These are phyloP conservation scores for Boletus subcaerulescens DNA, from an alignment of 768 basidiomycete species.

Conservation along the genomic window DNA sequence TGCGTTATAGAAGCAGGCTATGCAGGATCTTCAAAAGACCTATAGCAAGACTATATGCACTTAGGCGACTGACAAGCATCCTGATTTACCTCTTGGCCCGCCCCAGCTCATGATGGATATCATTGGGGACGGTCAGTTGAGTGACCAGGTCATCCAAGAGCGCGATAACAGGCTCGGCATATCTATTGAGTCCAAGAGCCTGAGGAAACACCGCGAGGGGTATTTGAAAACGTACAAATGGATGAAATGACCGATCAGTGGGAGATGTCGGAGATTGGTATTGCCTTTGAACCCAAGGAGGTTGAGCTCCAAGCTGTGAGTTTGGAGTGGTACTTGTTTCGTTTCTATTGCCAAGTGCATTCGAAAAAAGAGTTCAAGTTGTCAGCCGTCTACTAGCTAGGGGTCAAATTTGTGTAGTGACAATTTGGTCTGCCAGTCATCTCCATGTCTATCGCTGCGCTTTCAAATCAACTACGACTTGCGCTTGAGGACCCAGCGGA, in stretches of 20 bases:
- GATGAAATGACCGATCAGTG: constrained; percentile 37
- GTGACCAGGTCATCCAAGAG: constrained; percentile 25
- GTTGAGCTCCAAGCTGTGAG: constrained; percentile 14
- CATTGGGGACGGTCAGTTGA: constrained; percentile 37
- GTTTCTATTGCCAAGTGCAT: too few species aligned
- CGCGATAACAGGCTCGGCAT: constrained; percentile 36
- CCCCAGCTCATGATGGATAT: constrained; percentile 48
- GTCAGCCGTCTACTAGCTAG: too few species aligned
- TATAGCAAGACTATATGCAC: constrained; percentile 48
- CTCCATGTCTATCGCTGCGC: constrained; percentile 37
- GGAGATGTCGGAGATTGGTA: constrained; percentile 33
- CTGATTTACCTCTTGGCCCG: constrained; percentile 43
- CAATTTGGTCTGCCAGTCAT: background rate
- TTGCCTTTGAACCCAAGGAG: constrained; percentile 33
- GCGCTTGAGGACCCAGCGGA: constrained; percentile 55
- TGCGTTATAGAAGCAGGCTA: constrained; percentile 36
- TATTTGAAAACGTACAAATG: constrained; percentile 41
- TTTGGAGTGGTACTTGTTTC: background rate
- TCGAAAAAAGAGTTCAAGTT: too few species aligned
- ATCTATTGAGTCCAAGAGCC: constrained; percentile 33
- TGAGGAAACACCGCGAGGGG: constrained; percentile 23
- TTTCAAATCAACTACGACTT: constrained; percentile 53
- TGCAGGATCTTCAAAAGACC: constrained; percentile 44
- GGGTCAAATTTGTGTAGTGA: too few species aligned
- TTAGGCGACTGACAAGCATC: constrained; percentile 37